Evolutionary conservation across 2,329 filamentous ascomycete species (phyloP).

Genomic region (Aquanectria penicillioides): DNA sequence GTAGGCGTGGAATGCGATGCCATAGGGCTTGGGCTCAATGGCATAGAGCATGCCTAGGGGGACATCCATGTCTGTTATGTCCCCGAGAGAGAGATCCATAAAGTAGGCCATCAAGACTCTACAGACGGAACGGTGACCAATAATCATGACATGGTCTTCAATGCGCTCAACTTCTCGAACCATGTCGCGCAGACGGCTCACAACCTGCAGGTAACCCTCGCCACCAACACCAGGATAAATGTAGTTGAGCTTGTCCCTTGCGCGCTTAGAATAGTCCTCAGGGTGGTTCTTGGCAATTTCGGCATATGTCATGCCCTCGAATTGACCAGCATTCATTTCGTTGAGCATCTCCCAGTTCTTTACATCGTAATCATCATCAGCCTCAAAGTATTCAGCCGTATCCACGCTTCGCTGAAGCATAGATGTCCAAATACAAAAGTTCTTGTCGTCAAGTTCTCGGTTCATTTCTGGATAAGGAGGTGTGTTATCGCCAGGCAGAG

Average conservation of each 20-base stretch:
- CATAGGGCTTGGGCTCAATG: constrained; percentile 97
- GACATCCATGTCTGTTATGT: constrained; percentile 94
- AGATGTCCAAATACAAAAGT: constrained; percentile 98
- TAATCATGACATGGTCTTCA: constrained; percentile 92
- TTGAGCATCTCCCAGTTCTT: constrained; percentile 99
- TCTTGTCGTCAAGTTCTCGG: constrained; percentile 78
- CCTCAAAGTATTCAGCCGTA: constrained; percentile 88
- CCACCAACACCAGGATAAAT: constrained; percentile 96
- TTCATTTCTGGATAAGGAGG: constrained; percentile 91
- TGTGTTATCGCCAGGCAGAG: constrained; percentile 88
- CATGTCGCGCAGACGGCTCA: constrained; percentile 93
- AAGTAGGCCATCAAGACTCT: constrained; percentile 96
- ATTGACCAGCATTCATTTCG: constrained; percentile 90
- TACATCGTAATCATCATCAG: constrained; percentile 92
- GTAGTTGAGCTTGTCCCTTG: constrained; percentile 90
- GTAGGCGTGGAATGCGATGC: constrained; percentile 96
- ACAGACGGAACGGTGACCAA: constrained; percentile 91
- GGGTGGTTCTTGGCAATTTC: constrained; percentile 84
- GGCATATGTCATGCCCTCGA: constrained; percentile 94
- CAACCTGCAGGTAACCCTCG: constrained; percentile 96
- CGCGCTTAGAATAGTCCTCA: constrained; percentile 83
- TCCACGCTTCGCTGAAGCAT: constrained; percentile 93
- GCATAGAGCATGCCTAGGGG: constrained; percentile 94
- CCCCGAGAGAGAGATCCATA: constrained; percentile 87
- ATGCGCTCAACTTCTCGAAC: constrained; percentile 98